Conservation (phyloP, 371 early-diverging fungal genomes). For the Apophysomyces trapeziformis region DNA sequence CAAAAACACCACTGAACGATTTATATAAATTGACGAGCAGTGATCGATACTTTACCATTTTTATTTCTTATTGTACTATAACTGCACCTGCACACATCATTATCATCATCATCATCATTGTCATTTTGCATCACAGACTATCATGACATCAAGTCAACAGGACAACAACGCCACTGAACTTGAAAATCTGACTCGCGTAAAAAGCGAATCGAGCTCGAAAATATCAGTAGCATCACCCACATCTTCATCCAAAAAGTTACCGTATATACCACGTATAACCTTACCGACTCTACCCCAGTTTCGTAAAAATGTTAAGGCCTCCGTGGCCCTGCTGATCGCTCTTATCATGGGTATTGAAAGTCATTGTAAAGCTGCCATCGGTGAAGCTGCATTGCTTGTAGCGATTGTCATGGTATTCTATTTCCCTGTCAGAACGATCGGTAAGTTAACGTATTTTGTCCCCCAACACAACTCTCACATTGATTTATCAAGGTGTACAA, state of each 20-base stretch:
- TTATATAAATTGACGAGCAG: no score
- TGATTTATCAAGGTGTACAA: conserved; percentile 11
- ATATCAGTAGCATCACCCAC: not conserved
- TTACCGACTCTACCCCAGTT: conserved; percentile 34
- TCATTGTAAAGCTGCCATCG: conserved; percentile 18
- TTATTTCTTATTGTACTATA: no score
- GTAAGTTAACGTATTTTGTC: conserved; percentile 9
- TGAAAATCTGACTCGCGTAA: not conserved
- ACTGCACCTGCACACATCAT: no score
- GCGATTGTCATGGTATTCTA: conserved; percentile 28
- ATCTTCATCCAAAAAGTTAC: not conserved
- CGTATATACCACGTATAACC: not conserved
- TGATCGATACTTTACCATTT: no score
- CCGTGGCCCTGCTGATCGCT: conserved; percentile 35
- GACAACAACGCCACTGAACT: not conserved
- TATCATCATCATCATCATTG: no score
- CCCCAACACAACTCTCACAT: no score
- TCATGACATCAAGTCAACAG: not conserved
- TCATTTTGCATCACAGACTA: not conserved
- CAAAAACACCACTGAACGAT: no score
- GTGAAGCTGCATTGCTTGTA: conserved; percentile 18
- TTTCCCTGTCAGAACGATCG: conserved; percentile 27
- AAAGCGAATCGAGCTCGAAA: not conserved
- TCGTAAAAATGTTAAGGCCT: conserved; percentile 39
- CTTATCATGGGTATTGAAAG: conserved; percentile 28